Conservation (phyloP, 345 rosid species). For the Salix suchowensis region DNA sequence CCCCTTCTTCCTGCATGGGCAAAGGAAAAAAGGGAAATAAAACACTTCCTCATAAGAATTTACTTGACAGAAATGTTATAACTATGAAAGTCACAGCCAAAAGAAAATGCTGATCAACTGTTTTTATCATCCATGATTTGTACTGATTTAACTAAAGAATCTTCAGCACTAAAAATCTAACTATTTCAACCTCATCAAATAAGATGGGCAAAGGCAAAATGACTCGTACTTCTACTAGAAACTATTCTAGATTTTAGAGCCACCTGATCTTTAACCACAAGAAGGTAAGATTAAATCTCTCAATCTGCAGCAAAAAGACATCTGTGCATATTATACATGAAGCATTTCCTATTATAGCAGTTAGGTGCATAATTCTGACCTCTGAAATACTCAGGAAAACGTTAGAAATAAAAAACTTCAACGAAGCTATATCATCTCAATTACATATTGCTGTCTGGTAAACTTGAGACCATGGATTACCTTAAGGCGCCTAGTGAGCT, state of each 20-base stretch:
- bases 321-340: background rate
- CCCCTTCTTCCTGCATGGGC: slow-evolving; percentile 50
- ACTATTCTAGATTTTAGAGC: background rate
- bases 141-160: background rate
- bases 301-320: background rate
- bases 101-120: background rate
- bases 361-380: background rate
- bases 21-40: background rate
- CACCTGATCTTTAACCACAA: background rate
- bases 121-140: background rate
- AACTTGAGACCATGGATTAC: slow-evolving; percentile 25
- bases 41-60: background rate
- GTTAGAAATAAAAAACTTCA: background rate
- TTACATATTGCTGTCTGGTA: background rate
- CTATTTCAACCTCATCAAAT: background rate
- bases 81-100: background rate
- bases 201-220: background rate
- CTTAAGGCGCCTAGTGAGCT: slow-evolving; percentile 68
- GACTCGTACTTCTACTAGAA: background rate
- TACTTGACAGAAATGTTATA: background rate
- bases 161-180: background rate
- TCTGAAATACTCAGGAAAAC: background rate
- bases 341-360: background rate
- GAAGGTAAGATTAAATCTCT: background rate
- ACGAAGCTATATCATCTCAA: background rate